Evolutionary conservation across 768 basidiomycete species (phyloP), one percentile per base, ranked within the genome.

Genomic region (Rossbeevera mucosa): DNA sequence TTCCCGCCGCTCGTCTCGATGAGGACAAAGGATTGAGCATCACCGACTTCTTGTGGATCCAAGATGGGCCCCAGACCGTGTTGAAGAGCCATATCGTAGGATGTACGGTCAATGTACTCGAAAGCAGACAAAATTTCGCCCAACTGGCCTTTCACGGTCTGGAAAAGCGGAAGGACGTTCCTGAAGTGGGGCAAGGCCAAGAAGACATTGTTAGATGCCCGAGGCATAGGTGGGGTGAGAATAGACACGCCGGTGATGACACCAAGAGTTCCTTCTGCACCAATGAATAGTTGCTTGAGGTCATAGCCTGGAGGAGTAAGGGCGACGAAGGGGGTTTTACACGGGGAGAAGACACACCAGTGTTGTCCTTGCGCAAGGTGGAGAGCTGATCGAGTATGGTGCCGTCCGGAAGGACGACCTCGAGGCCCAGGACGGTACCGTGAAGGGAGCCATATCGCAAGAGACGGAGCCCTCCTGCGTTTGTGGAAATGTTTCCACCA

Each of bases 61-160:
- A 95, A 76, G 12, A 85, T 85, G 47, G 87, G 80, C 20, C 88
- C 86, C 57, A 91, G 85, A 0, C 89, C 86, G 58, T 91, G 88
- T 63, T 86, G 83, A 40, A 90, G 79, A n/a, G 86, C 85, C 51
- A 94, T 75, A 47, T 94, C 82, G 65, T 91, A 91, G 1, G 88
- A 81, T 12, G 85, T 85, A 48, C 89, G 79, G 66, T 99, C 95
- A 46, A 94, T 91, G 70, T 88, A 98, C 71, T 99, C 95, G 70
- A 98, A 98, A 0, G 96, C 95, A 7, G 92, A 94, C 25, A 99
- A 80, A 55, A 98, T 94, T 73, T 99, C 95, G 11, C 93, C 93
- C 7, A 97, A 73, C 56, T 90, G 82, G 8, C 76, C 75, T 61
- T 92, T 93, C 47, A 88, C 87, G 57, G 78, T 82, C 65, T 84